Evolutionary conservation across 495 filamentous ascomycete species (phyloP), one percentile per base, ranked within the genome.

Genomic region (Letharia lupina): DNA sequence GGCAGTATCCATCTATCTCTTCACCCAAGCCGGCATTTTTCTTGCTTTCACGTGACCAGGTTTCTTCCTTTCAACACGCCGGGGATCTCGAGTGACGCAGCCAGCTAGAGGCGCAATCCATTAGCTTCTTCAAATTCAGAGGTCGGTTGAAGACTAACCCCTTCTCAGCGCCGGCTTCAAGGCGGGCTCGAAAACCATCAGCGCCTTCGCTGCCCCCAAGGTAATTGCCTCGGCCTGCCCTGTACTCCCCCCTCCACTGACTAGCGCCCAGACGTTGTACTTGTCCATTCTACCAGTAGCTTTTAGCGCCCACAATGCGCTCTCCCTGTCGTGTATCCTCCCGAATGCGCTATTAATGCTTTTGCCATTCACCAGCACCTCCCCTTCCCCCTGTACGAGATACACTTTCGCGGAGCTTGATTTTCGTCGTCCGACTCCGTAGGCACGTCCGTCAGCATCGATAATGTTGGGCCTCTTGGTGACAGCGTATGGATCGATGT

Each of bases 21-120:
- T 97, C 80, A 98, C 93, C 94, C 94, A 99, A 69, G 95, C 82
- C 64, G 93, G 95, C 87, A 91, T 94, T 84, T 99, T 99, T 77
- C 94, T 88, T 52, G 94, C 93, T 82, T 98, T 98, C 76, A 96
- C 75, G 69, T 90, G 88, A 70, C 94, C 94, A 35, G 91, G 85
- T 85, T 99, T 99, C 88, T 99, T 99, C 72, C 94, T 91, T 79
- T 99, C 94, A 67, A 98, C 95, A 62, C 81, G 86, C 75, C 93
- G 89, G 50, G 89, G 84, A 83, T 99, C 93, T 69, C 96, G 88
- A 61, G 92, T 96, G 65, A 98, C 83, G 74, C 86, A 89, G 63
- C 94, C 94, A 74, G 93, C 95, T 98, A 71, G 41, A 73, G 47
- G 45, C 65, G 13, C 60, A 47, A 44, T 52, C 67, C n/a, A 59